Conservation (phyloP, 2,329 filamentous ascomycete genomes). For the Rhynchosporium graminicola region DNA sequence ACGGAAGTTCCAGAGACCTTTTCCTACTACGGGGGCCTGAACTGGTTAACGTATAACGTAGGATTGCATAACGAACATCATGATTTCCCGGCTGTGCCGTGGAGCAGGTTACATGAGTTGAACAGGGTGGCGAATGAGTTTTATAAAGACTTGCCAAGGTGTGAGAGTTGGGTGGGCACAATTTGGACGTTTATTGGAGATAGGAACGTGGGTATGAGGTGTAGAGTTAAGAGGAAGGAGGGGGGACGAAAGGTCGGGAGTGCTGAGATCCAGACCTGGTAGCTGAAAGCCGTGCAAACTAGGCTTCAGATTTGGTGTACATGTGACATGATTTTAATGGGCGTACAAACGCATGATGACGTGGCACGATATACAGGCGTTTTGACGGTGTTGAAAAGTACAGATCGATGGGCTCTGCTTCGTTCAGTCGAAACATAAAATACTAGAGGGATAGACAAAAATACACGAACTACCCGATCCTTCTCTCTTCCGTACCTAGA, state of each 20-base stretch:
- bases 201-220: slow-evolving; percentile 84
- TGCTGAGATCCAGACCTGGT: slow-evolving; percentile 42
- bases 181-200: slow-evolving; percentile 97
- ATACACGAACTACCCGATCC: too few relatives aligned
- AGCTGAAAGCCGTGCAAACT: too few relatives aligned
- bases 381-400: too few relatives aligned
- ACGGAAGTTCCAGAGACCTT: slow-evolving; percentile 84
- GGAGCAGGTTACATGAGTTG: slow-evolving; percentile 80
- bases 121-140: slow-evolving; percentile 85
- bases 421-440: too few relatives aligned
- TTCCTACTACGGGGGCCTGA: slow-evolving; percentile 93
- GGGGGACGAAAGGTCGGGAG: slow-evolving; percentile 69
- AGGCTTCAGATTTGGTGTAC: background rate
- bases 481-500: too few relatives aligned
- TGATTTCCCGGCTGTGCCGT: slow-evolving; percentile 95
- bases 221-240: slow-evolving; percentile 87
- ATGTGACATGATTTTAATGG: too few relatives aligned
- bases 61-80: slow-evolving; percentile 98
- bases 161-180: slow-evolving; percentile 88
- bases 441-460: too few relatives aligned
- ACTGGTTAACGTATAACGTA: slow-evolving; percentile 94
- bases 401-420: too few relatives aligned
- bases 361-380: too few relatives aligned
- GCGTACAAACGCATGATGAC: too few relatives aligned
- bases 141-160: slow-evolving; percentile 82